Conservation (phyloP, 1,139 yeast genomes). For the Saccharomycopsis phalli region DNA sequence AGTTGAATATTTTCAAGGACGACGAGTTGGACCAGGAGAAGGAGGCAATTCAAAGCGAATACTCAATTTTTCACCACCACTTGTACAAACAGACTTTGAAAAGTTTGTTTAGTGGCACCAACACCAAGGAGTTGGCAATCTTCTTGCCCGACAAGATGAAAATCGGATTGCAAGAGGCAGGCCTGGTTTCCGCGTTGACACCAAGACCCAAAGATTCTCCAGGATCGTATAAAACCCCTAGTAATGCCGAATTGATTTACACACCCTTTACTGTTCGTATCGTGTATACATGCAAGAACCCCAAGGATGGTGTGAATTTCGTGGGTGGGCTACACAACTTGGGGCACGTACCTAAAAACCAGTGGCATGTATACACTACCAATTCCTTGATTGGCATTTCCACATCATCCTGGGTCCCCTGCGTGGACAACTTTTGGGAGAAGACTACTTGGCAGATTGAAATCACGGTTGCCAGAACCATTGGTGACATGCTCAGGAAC, state of each 20-base stretch:
- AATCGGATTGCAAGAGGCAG: slow-evolving; percentile 47
- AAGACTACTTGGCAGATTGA: slow-evolving; percentile 90
- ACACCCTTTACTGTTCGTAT: slow-evolving; percentile 69
- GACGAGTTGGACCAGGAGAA: slow-evolving; percentile 3
- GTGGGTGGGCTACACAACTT: slow-evolving; percentile 39
- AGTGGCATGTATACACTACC: slow-evolving; percentile 83
- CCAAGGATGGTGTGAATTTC: slow-evolving; percentile 70
- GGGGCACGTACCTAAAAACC: slow-evolving; percentile 29
- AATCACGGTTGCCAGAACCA: slow-evolving; percentile 70
- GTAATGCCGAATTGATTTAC: slow-evolving; percentile 38
- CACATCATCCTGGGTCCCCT: slow-evolving; percentile 95
- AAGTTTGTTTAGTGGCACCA: slow-evolving; percentile 51
- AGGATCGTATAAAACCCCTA: slow-evolving; percentile 32
- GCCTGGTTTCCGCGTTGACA: slow-evolving; percentile 37
- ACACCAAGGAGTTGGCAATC: slow-evolving; percentile 65
- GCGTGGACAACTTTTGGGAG: slow-evolving; percentile 84
- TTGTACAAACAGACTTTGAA: slow-evolving; percentile 54
- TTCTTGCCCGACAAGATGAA: slow-evolving; percentile 65
- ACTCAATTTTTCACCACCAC: slow-evolving; percentile 42
- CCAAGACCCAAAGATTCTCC: slow-evolving; percentile 33
- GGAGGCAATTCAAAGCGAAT: slow-evolving; percentile 24
- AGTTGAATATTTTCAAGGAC: slow-evolving; percentile 13
- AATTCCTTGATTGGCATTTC: slow-evolving; percentile 73
- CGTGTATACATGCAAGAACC: slow-evolving; percentile 56
- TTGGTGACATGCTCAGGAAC: slow-evolving; percentile 47